A percentile compares a stretch with the other conserved stretches of the same genome.
Evolutionary conservation across 2,329 filamentous ascomycete species (phyloP).

Genomic region (Tolypocladium guangdongense): DNA sequence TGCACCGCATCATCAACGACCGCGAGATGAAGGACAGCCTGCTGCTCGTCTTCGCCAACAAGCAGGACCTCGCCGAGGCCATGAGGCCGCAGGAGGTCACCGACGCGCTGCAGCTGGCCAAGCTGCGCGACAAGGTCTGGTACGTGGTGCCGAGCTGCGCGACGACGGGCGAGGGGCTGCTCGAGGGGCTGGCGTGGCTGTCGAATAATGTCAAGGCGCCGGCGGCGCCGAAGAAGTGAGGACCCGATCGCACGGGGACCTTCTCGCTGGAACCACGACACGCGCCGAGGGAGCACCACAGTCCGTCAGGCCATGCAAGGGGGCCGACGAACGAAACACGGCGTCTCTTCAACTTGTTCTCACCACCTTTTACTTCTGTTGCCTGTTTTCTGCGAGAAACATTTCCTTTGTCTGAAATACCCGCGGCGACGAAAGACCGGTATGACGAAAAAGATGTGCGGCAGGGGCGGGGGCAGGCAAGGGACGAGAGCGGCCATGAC

Average conservation of each 20-base stretch:
- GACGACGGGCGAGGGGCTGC: constrained; percentile 68
- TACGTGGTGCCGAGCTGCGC: constrained; percentile 77
- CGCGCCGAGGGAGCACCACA: too few species aligned
- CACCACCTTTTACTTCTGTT: background rate
- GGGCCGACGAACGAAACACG: constrained; percentile 10
- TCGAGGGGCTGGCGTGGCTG: constrained; percentile 74
- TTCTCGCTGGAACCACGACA: too few species aligned
- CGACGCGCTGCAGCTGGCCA: constrained; percentile 62
- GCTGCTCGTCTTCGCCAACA: constrained; percentile 94
- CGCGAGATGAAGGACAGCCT: constrained; percentile 95
- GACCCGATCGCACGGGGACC: too few species aligned
- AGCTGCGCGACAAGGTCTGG: constrained; percentile 76
- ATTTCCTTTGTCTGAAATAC: constrained; percentile 7
- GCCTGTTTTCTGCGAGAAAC: background rate
- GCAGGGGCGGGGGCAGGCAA: background rate
- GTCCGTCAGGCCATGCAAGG: too few species aligned
- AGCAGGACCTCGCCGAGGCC: constrained; percentile 85
- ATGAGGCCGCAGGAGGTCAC: constrained; percentile 74
- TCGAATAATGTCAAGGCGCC: constrained; percentile 72
- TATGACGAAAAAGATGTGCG: background rate
- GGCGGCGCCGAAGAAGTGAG: constrained; percentile 42
- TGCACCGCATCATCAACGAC: constrained; percentile 96
- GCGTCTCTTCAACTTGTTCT: constrained; percentile 1
- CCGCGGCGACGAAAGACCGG: constrained; percentile 1
- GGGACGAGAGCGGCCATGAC: background rate